Percentiles rank a stretch among this genome's conserved stretches.
phyloP scores from a whole-genome alignment of 176 grass and related monocot genomes.

The Zoysia pacifica region DNA sequence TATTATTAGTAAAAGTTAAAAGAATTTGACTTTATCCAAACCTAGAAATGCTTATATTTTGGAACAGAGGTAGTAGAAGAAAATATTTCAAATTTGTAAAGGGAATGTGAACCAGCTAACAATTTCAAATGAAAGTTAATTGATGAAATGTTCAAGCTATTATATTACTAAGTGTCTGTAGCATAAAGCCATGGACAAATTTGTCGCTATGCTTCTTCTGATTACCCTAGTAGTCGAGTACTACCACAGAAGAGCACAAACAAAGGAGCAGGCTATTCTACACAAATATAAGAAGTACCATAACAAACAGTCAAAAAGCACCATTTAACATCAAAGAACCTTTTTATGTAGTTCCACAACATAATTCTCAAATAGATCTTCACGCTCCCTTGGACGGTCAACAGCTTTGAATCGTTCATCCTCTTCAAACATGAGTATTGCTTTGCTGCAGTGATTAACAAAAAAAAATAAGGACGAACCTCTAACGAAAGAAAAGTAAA shows the following conservation, averaged over 20 bases:
- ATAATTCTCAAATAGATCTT: conserved; percentile 97
- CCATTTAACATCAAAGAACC: conserved; percentile 44
- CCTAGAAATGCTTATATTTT: too few species aligned
- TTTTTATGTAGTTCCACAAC: conserved; percentile 92
- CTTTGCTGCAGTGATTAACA: conserved; percentile 64
- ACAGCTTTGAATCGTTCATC: conserved; percentile 75
- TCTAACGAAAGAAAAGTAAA: not conserved
- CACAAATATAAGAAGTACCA: conserved; percentile 14
- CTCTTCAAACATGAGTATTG: conserved; percentile 81
- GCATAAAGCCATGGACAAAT: conserved; percentile 2
- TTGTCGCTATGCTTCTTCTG: not conserved
- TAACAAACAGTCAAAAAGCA: not conserved
- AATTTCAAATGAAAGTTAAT: not conserved
- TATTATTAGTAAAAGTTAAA: too few species aligned
- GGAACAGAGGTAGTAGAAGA: not conserved
- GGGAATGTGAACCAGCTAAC: not conserved
- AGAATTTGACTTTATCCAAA: too few species aligned
- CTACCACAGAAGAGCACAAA: not conserved
- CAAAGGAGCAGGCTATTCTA: not conserved
- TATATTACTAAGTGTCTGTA: not conserved
- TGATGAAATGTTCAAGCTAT: not conserved
- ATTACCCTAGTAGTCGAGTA: not conserved
- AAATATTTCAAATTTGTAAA: not conserved
- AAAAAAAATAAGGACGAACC: not conserved
- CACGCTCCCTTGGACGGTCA: conserved; percentile 80